Evolutionary conservation across 805 yeast genomes (phyloP), one percentile per base, ranked within the genome.

Genomic region (Geotrichum ghanense): DNA sequence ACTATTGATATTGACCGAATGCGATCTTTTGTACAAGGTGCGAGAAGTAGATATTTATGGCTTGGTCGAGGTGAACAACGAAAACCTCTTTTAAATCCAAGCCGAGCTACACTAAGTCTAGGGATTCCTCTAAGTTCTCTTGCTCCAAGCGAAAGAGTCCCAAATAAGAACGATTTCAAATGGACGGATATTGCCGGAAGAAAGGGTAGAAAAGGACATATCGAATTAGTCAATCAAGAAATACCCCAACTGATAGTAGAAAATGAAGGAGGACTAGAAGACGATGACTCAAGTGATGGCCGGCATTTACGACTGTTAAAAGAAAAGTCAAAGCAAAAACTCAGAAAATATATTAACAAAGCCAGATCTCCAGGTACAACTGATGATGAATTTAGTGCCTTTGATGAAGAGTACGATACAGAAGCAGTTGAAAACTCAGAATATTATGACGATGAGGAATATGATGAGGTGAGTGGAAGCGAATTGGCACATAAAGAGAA

Each of bases 11-110:
- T 65, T 3, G 70, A 66, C 17, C 56, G 59, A 37, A 48, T 67
- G 35, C 48, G 56, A 1, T 51, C 51, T 6, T 53, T 53, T 35
- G 44, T 64, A 1, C 63, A 59, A 39, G 71, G 71, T 4, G 49
- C 53, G 16, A 35, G 68, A 16, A 53, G 64, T 22, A 54, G 60
- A 22, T 64, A 61, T 48, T 51, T 67, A 35, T 79, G 80, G 76
- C 64, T 63, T 41, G 76, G 74, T 3, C 74, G 72, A 53, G 82
- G 79, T 3, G 58, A 62, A 41, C 62, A 64, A 22, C 56, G 66
- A 16, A 66, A 68, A 6, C 31, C 43, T 1, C 43, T 42, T 6
- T 14, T 41, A 17, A 41, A 48, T 43, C 43, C 66, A 3, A 57
- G 43, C 40, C 67, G 14, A 56, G 58, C 3, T 43, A 47, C 39